These are phyloP conservation scores for Bipolaris bicolor DNA, from an alignment of 2,329 filamentous ascomycete genomes.

Conservation along the genomic window DNA sequence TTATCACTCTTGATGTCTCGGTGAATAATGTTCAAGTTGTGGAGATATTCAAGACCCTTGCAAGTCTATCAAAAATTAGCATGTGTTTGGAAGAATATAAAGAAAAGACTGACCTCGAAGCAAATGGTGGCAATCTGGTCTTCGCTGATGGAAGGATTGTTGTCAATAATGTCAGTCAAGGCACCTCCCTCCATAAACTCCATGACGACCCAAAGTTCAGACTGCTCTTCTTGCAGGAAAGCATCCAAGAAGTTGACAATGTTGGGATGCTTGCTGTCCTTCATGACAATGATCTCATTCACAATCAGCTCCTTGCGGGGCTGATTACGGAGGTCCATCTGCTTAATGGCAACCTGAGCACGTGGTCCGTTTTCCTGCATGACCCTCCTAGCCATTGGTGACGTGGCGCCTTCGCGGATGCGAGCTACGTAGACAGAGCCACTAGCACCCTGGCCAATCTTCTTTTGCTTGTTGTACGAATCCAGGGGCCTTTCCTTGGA, in stretches of 20 bases:
- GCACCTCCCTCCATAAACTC: slow-evolving; percentile 99
- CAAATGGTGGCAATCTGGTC: slow-evolving; percentile 98
- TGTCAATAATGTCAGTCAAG: slow-evolving; percentile 97
- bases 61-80: slow-evolving; percentile 72
- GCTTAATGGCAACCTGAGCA: slow-evolving; percentile 96
- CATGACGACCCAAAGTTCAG: slow-evolving; percentile 99
- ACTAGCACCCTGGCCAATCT: slow-evolving; percentile 97
- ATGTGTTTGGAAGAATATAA: neutral
- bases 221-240: slow-evolving; percentile 91
- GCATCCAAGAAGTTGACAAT: slow-evolving; percentile 99
- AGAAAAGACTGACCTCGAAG: slow-evolving; percentile 72
- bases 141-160: slow-evolving; percentile 91
- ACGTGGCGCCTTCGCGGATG: slow-evolving; percentile 86
- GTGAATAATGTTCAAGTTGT: slow-evolving; percentile 96
- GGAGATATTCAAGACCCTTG: slow-evolving; percentile 90
- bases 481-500: slow-evolving; percentile 93
- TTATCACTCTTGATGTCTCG: slow-evolving; percentile 99
- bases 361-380: slow-evolving; percentile 79
- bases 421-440: slow-evolving; percentile 98
- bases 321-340: slow-evolving; percentile 98
- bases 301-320: slow-evolving; percentile 98
- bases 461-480: slow-evolving; percentile 99
- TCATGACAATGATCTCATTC: slow-evolving; percentile 99
- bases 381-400: slow-evolving; percentile 77
- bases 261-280: slow-evolving; percentile 96